Conservation (phyloP, 2,329 filamentous ascomycete species). For the Xylaria sp. region DNA sequence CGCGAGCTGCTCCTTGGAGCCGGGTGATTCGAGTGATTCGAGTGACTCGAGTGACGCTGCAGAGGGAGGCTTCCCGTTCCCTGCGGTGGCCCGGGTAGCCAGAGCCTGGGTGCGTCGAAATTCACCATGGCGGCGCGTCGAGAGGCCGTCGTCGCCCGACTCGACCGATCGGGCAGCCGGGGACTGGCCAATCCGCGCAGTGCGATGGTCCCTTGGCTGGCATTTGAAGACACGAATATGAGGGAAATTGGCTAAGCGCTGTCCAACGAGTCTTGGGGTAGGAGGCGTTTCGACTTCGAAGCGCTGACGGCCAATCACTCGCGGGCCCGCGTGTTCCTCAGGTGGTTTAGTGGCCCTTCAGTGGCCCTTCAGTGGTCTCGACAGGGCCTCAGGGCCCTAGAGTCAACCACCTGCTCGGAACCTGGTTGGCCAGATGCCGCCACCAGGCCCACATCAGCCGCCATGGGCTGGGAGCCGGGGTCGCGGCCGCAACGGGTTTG, state of each 20-base stretch:
- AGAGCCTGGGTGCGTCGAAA: constrained; percentile 21
- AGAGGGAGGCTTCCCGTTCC: not conserved
- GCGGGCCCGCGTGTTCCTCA: too few relatives aligned
- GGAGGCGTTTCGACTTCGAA: too few relatives aligned
- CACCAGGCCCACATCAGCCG: too few relatives aligned
- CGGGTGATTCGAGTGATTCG: not conserved
- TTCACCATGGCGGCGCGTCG: constrained; percentile 33
- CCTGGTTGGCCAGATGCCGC: too few relatives aligned
- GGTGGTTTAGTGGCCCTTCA: too few relatives aligned
- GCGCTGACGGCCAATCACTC: too few relatives aligned
- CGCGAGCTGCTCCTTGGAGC: not conserved
- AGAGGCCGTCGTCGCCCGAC: constrained; percentile 35
- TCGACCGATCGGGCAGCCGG: constrained; percentile 1
- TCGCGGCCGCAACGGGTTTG: too few relatives aligned
- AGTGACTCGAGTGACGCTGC: too few relatives aligned
- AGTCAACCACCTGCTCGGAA: too few relatives aligned
- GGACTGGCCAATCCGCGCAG: constrained; percentile 30
- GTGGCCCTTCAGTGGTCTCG: too few relatives aligned
- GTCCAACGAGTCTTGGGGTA: constrained; percentile 5
- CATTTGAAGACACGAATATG: constrained; percentile 10
- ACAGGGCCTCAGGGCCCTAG: too few relatives aligned
- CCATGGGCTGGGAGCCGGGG: too few relatives aligned
- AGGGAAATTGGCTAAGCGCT: constrained; percentile 35
- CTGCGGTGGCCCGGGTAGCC: constrained; percentile 24
- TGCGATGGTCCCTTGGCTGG: constrained; percentile 23